Conservation (phyloP, 306 rosid species). For the Fragaria ananassa region DNA sequence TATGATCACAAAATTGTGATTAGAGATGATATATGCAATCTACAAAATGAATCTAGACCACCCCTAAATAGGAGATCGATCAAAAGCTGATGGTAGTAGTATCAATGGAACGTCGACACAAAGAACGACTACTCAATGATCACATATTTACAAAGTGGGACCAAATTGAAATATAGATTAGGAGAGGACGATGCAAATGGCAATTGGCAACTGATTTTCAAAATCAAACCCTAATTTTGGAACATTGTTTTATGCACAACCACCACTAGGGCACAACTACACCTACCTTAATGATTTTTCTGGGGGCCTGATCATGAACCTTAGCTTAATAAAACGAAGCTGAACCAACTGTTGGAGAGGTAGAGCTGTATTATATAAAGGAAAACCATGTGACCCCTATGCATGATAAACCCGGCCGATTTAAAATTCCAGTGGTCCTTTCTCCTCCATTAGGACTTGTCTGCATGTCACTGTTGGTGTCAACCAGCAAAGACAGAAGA, state of each 20-base stretch:
- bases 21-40: conserved; percentile 18
- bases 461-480: conserved; percentile 46
- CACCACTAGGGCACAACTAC: not conserved
- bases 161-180: not conserved
- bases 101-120: not conserved
- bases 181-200: not conserved
- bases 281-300: conserved; percentile 20
- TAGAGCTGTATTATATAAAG: conserved; percentile 5
- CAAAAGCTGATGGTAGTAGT: not conserved
- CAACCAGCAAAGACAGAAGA: conserved; percentile 55
- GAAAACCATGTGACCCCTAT: conserved; percentile 46
- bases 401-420: conserved; percentile 24
- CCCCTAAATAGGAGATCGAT: not conserved
- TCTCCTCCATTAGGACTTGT: conserved; percentile 41
- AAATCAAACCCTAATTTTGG: not conserved
- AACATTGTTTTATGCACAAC: conserved; percentile 11
- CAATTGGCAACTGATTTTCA: not conserved
- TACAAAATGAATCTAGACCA: conserved; percentile 11
- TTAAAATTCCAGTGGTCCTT: conserved; percentile 55
- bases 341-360: conserved; percentile 2
- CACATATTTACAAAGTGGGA: conserved; percentile 4
- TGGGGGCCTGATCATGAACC: not conserved
- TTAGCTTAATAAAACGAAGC: not conserved
- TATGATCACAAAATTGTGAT: conserved; percentile 1
- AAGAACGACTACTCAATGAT: too few species aligned